Evolutionary conservation across 2,329 filamentous ascomycete genomes (phyloP), one percentile per base, ranked within the genome.

Genomic region (Lasiodiplodia sp.): DNA sequence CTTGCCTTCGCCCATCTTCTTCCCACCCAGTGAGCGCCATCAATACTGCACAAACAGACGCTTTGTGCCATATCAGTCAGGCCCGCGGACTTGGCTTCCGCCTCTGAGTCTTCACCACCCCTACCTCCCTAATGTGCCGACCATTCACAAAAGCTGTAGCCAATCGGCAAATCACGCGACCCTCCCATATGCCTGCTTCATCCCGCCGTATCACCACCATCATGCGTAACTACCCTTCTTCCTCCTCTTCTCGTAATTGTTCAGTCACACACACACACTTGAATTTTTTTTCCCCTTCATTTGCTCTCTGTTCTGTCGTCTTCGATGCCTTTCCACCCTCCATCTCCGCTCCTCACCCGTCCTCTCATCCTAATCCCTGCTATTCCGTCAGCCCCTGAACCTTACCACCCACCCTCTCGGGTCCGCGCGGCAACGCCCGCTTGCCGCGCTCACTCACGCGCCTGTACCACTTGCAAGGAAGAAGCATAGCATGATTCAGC

Each of bases 141-240:
- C 28, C 44, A 18, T 23, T 18, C 40, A 40, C 7, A 18, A 25
- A 63, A 14, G 34, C 2, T 49, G 28, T 47, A 52, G 31, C 60
- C 60, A 64, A 64, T 64, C 44, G 47, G 60, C 25, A 25, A 34
- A 49, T 62, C 44, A 38, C n/a, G 25, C 60, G n/a, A 14, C 60
- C 60, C 60, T 25, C 44, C 60, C 44, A 52, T 52, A 49, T n/a
- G 25, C 40, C 60, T 52, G 44, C 47, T 44, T 63, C 49, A 34
- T 51, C 58, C 60, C 23, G 21, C 28, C 60, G 37, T 49, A 52
- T 31, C 44, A 52, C 40, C 44, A 34, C 58, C 25, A 28, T 28
- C 21, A 28, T 47, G 10, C 58, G 18, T 16, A 28, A 40, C 11
- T 25, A n/a, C 40, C 40, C 49, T 44, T 51, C 18, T 34, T 11